Evolutionary conservation across 768 basidiomycete genomes (phyloP).

Genomic region (Termitomyces sp.): DNA sequence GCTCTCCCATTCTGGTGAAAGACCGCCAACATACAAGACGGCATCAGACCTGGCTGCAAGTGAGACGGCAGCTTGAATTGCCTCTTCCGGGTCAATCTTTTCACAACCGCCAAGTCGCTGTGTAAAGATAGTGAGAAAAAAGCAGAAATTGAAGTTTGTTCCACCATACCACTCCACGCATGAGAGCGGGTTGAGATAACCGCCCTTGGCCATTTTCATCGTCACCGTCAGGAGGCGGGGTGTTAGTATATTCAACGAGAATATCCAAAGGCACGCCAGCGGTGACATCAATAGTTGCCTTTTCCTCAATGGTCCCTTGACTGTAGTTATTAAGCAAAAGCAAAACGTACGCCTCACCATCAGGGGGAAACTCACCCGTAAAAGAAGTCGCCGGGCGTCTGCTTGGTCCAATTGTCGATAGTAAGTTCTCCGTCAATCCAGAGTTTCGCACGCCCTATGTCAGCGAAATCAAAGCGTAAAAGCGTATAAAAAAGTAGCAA

Average conservation of each 20-base stretch:
- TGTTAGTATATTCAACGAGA: constrained; percentile 64
- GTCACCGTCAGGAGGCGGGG: constrained; percentile 39
- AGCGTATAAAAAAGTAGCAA: neutral
- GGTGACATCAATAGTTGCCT: constrained; percentile 39
- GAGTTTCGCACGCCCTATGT: constrained; percentile 52
- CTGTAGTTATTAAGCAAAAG: constrained; percentile 18
- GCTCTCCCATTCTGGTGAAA: constrained; percentile 71
- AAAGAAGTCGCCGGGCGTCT: constrained; percentile 64
- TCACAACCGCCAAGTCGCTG: constrained; percentile 66
- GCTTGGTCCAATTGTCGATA: constrained; percentile 71
- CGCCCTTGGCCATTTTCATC: constrained; percentile 37
- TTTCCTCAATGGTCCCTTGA: constrained; percentile 65
- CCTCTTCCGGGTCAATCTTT: constrained; percentile 52
- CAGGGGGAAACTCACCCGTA: constrained; percentile 39
- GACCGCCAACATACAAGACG: constrained; percentile 54
- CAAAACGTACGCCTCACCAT: neutral
- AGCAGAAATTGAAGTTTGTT: neutral
- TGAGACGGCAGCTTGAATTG: constrained; percentile 50
- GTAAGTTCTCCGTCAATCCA: constrained; percentile 53
- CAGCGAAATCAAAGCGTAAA: neutral
- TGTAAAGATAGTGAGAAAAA: neutral
- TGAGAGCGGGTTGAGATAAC: constrained; percentile 58
- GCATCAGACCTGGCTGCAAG: constrained; percentile 51
- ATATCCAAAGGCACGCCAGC: constrained; percentile 46
- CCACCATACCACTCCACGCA: constrained; percentile 60